Evolutionary conservation across 2,329 filamentous ascomycete species (phyloP).

Genomic region (Biscogniauxia sp.): DNA sequence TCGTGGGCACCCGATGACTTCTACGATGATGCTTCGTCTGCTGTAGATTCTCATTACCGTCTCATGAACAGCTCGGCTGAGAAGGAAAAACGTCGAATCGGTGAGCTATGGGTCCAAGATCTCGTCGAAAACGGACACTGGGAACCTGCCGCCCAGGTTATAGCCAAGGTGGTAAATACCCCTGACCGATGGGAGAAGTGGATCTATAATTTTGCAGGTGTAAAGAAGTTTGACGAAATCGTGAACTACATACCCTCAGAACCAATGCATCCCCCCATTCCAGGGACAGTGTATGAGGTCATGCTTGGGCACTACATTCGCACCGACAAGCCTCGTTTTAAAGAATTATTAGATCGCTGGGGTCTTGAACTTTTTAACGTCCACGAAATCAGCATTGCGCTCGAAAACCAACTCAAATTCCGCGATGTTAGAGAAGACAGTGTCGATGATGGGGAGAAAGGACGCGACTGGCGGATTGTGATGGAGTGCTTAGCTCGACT

Average conservation of each 20-base stretch:
- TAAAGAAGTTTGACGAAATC: conserved; percentile 86
- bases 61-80: conserved; percentile 65
- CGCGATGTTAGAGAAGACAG: conserved; percentile 74
- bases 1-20: conserved; percentile 57
- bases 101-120: conserved; percentile 90
- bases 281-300: conserved; percentile 81
- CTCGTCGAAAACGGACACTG: conserved; percentile 74
- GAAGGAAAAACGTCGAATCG: conserved; percentile 85
- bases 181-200: conserved; percentile 90
- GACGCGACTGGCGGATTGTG: conserved; percentile 85
- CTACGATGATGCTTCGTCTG: conserved; percentile 69
- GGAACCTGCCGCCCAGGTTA: conserved; percentile 73
- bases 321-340: conserved; percentile 71
- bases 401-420: conserved; percentile 79
- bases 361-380: conserved; percentile 80
- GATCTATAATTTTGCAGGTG: conserved; percentile 88
- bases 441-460: conserved; percentile 68
- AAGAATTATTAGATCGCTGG: conserved; percentile 79
- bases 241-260: conserved; percentile 76
- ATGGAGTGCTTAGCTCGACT: conserved; percentile 82
- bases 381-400: conserved; percentile 68
- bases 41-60: conserved; percentile 58
- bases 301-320: conserved; percentile 86
- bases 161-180: conserved; percentile 77
- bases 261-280: conserved; percentile 74